phyloP scores from a whole-genome alignment of 495 filamentous ascomycete genomes.

The Daldinia decipiens region DNA sequence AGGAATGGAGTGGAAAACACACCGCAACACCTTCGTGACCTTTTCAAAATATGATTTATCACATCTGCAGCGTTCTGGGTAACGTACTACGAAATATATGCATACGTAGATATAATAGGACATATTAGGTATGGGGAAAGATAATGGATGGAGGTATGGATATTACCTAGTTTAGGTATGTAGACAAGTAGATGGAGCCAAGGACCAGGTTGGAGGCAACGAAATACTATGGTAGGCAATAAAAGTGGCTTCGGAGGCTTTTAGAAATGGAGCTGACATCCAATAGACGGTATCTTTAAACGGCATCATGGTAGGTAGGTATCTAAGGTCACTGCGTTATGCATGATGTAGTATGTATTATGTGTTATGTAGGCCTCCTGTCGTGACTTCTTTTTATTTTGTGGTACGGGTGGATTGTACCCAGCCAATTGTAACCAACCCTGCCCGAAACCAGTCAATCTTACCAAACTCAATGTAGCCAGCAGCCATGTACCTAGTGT shows the following conservation, averaged over 20 bases:
- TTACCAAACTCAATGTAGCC: not conserved
- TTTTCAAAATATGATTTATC: conserved; percentile 30
- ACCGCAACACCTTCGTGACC: conserved; percentile 25
- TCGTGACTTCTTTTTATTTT: not conserved
- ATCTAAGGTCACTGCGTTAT: conserved; percentile 1
- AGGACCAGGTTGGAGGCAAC: conserved; percentile 40
- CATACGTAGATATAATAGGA: not conserved
- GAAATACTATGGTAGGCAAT: conserved; percentile 3
- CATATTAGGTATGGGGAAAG: not conserved
- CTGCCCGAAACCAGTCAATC: not conserved
- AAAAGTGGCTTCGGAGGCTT: conserved; percentile 22
- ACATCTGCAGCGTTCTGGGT: conserved; percentile 29
- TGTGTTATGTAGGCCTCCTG: conserved; percentile 8
- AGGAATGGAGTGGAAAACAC: conserved; percentile 23
- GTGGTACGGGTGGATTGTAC: not conserved
- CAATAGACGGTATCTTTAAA: conserved; percentile 14
- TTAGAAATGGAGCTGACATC: conserved; percentile 16
- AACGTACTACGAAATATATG: conserved; percentile 6
- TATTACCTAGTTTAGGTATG: too few species aligned
- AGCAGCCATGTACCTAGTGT: too few species aligned
- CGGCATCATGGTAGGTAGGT: too few species aligned
- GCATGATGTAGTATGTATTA: not conserved
- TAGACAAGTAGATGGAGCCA: conserved; percentile 20
- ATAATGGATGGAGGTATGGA: not conserved
- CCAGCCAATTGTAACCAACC: not conserved